phyloP scores from a whole-genome alignment of 805 yeast genomes.

The Candida gorgasii region DNA sequence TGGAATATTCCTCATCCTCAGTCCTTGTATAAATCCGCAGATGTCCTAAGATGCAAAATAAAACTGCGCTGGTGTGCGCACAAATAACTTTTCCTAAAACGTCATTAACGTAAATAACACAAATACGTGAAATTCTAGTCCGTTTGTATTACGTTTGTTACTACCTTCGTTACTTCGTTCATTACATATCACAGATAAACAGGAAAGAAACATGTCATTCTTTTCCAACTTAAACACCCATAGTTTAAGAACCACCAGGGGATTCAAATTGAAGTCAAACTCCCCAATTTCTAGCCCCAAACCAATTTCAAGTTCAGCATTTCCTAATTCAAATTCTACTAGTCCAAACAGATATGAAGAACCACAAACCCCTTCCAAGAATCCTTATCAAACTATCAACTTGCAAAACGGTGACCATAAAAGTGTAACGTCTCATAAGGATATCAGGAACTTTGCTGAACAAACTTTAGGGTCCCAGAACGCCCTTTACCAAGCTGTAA shows the following conservation, averaged over 20 bases:
- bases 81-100: conserved; percentile 12
- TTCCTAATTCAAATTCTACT: conserved; percentile 22
- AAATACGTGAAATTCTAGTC: not conserved
- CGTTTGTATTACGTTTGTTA: too few species aligned
- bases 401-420: conserved; percentile 19
- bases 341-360: conserved; percentile 20
- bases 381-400: conserved; percentile 35
- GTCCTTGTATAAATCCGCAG: too few species aligned
- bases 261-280: conserved; percentile 41
- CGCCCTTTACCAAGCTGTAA: conserved; percentile 88
- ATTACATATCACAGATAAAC: too few species aligned
- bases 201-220: conserved; percentile 30
- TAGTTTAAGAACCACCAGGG: conserved; percentile 42
- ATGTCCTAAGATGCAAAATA: too few species aligned
- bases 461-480: conserved; percentile 93
- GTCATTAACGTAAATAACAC: conserved; percentile 15
- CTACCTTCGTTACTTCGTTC: too few species aligned
- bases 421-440: conserved; percentile 56
- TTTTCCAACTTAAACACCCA: conserved; percentile 47
- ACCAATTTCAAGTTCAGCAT: conserved; percentile 33
- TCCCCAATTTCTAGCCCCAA: conserved; percentile 43
- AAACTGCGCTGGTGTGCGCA: not conserved
- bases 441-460: conserved; percentile 86
- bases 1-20: too few species aligned
- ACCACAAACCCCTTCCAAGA: conserved; percentile 19